These are phyloP conservation scores for Thecaphora thlaspeos DNA, from an alignment of 1,284 basidiomycete species.

Conservation along the genomic window DNA sequence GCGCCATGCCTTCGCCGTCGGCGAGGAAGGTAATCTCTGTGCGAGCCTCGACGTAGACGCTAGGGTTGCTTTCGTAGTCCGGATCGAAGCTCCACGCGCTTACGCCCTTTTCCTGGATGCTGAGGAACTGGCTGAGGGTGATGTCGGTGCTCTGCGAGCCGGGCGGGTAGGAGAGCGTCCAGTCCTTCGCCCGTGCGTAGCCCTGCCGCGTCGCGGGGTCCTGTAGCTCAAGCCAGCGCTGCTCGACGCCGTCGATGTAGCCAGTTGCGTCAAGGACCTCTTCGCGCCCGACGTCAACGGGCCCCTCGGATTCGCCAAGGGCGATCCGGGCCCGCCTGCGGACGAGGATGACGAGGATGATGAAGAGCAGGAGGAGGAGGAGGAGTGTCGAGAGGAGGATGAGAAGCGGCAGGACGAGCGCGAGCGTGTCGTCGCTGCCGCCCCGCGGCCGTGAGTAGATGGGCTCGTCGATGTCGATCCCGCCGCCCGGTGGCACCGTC, in stretches of 20 bases:
- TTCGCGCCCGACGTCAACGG: constrained; percentile 86
- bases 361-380: constrained; percentile 66
- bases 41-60: constrained; percentile 53
- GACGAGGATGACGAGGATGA: constrained; percentile 50
- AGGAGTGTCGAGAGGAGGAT: constrained; percentile 87
- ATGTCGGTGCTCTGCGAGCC: constrained; percentile 52
- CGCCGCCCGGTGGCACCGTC: background rate
- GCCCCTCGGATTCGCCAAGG: constrained; percentile 83
- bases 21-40: constrained; percentile 57
- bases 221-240: constrained; percentile 85
- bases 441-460: constrained; percentile 25
- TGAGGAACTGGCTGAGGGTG: constrained; percentile 55
- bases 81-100: constrained; percentile 57
- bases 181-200: constrained; percentile 85
- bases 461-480: constrained; percentile 9
- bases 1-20: constrained; percentile 55
- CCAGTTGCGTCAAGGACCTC: constrained; percentile 72
- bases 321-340: constrained; percentile 56
- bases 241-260: constrained; percentile 84
- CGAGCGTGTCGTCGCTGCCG: constrained; percentile 33
- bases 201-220: constrained; percentile 69
- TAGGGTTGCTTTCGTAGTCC: constrained; percentile 55
- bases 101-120: constrained; percentile 58
- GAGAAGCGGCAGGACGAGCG: constrained; percentile 64
- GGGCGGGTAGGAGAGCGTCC: constrained; percentile 51